These are phyloP conservation scores for Oenanthe javanica DNA, from an alignment of 140 eudicot species.

Conservation along the genomic window DNA sequence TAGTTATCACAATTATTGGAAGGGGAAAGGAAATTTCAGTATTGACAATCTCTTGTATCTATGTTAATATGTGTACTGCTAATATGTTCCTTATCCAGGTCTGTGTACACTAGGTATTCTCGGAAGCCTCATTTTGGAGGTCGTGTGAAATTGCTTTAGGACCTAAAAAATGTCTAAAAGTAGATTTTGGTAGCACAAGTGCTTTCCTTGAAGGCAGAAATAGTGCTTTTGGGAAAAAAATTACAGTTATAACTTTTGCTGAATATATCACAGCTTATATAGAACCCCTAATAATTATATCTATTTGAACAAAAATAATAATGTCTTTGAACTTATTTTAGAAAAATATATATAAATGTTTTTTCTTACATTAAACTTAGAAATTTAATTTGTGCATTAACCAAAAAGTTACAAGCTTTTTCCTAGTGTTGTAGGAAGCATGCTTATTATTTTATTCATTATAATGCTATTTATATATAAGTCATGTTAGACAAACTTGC, in stretches of 20 bases:
- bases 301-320: not conserved
- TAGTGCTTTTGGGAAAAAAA: too few relatives aligned
- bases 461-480: too few relatives aligned
- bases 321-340: too few relatives aligned
- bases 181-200: not conserved
- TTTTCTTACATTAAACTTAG: not conserved
- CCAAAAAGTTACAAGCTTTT: not conserved
- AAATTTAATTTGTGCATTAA: not conserved
- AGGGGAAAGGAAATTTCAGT: not conserved
- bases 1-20: not conserved
- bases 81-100: too few relatives aligned
- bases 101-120: too few relatives aligned
- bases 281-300: not conserved
- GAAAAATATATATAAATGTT: too few relatives aligned
- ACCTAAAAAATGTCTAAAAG: not conserved
- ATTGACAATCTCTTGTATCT: too few relatives aligned
- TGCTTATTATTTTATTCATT: too few relatives aligned
- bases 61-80: too few relatives aligned
- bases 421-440: too few relatives aligned
- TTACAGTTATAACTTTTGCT: not conserved
- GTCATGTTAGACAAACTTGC: too few relatives aligned
- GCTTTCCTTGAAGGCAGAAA: not conserved
- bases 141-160: not conserved
- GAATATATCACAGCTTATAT: not conserved
- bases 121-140: not conserved